Base-by-base conservation (phyloP, 2,329 filamentous ascomycete species). In the Neonectria hederae region DNA sequence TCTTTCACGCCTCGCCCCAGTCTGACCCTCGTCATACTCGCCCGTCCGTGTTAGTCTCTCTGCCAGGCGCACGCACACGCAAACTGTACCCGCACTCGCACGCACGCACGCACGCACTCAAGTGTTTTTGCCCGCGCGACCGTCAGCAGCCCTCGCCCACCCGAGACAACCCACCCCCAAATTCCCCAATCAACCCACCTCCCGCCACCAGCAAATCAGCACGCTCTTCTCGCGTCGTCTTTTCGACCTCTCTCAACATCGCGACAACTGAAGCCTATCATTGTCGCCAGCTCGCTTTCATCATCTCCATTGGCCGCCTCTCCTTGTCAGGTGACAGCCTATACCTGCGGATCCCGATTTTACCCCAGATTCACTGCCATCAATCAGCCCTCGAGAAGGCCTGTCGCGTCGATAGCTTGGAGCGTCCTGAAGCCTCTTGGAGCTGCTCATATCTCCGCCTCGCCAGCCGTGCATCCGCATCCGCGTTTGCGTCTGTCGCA, bases 201-300 rank as follows among this genome's bases (percentile, higher is more conserved):
- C 68, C 64, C 59, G 57, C 62, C 66, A 63, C 67, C 76, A 80
- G 78, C 84, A 86, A 86, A 86, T 86, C 84, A 86, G 80, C 80
- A 78, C 78, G 73, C 78, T 78, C 76, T 75, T 75, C 59, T 71
- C 73, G 71, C 75, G 73, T 77, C 73, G 72, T 73, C 67, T 68
- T 68, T 70, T 77, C 72, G 71, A 71, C 74, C 65, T 70, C 68
- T 70, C 71, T 78, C 75, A 72, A 77, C 76, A 74, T 77, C 76
- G 77, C 80, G 72, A 80, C 77, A 76, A 74, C 73, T 71, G 72
- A 82, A 75, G 81, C 84, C 85, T 87, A 86, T 87, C 83, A 86
- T 76, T 77, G 77, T 80, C 79, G 74, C 75, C 74, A 83, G 73
- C 79, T 78, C 76, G 65, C 66, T 73, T 70, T 83, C 76, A 75